These are phyloP conservation scores for Boletus eberwhitei DNA, from an alignment of 768 basidiomycete genomes.

Conservation along the genomic window DNA sequence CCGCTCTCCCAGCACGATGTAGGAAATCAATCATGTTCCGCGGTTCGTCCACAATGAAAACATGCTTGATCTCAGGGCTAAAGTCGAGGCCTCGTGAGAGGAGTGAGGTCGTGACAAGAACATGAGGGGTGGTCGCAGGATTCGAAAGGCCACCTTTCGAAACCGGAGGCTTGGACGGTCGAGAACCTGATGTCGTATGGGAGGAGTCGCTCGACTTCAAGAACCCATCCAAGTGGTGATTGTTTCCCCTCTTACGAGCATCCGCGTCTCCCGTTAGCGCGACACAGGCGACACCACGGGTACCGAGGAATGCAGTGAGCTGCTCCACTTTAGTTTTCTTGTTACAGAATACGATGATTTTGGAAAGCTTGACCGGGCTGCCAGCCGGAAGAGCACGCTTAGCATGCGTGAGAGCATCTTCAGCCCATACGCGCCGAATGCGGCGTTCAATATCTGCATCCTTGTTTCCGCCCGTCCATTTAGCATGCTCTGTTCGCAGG, in stretches of 20 bases:
- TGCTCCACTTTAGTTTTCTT: conserved; percentile 63
- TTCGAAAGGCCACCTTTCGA: conserved; percentile 16
- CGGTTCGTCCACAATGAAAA: conserved; percentile 86
- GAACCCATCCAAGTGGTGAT: conserved; percentile 76
- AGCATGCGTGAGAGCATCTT: conserved; percentile 44
- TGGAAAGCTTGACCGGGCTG: conserved; percentile 43
- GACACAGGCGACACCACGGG: conserved; percentile 59
- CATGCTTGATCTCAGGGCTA: conserved; percentile 67
- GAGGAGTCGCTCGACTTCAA: conserved; percentile 34
- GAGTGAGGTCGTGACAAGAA: conserved; percentile 86
- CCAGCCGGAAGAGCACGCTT: conserved; percentile 21
- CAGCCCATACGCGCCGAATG: conserved; percentile 71
- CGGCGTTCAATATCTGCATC: conserved; percentile 76
- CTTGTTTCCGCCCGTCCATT: conserved; percentile 78
- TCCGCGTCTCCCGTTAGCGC: conserved; percentile 64
- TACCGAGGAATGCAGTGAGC: conserved; percentile 54
- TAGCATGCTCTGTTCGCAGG: conserved; percentile 69
- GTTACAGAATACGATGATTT: conserved; percentile 84
- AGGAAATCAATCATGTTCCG: conserved; percentile 89
- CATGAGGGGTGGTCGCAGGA: conserved; percentile 46
- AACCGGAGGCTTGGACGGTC: background rate
- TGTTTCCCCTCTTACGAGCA: conserved; percentile 61
- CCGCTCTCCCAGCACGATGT: conserved; percentile 85
- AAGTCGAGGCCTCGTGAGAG: conserved; percentile 92
- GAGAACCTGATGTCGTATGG: background rate